Percentiles rank a stretch among this genome's conserved stretches.
Conservation (phyloP, 2,329 filamentous ascomycete genomes). For the Ustilaginoidea virens region DNA sequence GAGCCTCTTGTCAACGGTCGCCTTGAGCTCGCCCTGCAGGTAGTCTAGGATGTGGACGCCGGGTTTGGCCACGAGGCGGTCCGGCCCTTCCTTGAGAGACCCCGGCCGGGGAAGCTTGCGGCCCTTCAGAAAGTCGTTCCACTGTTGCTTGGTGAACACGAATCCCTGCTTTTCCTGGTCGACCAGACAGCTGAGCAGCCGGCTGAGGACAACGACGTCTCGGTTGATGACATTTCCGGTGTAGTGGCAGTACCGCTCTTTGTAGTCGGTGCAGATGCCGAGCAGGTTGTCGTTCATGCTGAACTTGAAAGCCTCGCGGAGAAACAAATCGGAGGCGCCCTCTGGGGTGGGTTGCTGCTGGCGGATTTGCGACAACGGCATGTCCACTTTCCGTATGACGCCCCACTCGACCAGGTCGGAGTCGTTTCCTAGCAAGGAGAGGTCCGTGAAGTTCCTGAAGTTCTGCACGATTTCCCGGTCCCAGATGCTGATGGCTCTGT, state of each 20-base stretch:
- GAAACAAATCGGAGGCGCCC: conserved; percentile 24
- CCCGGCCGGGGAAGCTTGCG: conserved; percentile 4
- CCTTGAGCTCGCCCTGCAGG: conserved; percentile 36
- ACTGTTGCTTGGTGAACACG: conserved; percentile 28
- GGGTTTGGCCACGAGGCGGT: conserved; percentile 9
- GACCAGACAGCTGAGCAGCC: conserved; percentile 36
- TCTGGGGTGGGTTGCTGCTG: conserved; percentile 13
- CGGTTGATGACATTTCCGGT: conserved; percentile 31
- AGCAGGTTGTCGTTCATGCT: conserved; percentile 40
- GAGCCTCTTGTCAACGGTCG: conserved; percentile 22
- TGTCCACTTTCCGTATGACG: conserved; percentile 31
- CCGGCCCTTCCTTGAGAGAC: conserved; percentile 19
- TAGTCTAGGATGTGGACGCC: conserved; percentile 45
- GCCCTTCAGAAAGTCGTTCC: conserved; percentile 18
- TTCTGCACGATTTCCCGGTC: conserved; percentile 47
- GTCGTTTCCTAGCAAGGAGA: conserved; percentile 2
- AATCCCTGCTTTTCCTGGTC: conserved; percentile 42
- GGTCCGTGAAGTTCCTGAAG: conserved; percentile 43
- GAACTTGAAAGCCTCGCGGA: conserved; percentile 40
- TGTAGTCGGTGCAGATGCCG: conserved; percentile 48
- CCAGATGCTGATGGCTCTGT: conserved; percentile 67
- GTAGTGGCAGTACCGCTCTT: conserved; percentile 47
- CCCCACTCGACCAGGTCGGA: conserved; percentile 29
- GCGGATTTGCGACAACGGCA: conserved; percentile 29
- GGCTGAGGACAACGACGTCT: conserved; percentile 32